Percentiles rank a stretch among this genome's conserved stretches.
These are phyloP conservation scores for Setomelanomma holmii DNA, from an alignment of 2,329 filamentous ascomycete genomes.

Conservation along the genomic window DNA sequence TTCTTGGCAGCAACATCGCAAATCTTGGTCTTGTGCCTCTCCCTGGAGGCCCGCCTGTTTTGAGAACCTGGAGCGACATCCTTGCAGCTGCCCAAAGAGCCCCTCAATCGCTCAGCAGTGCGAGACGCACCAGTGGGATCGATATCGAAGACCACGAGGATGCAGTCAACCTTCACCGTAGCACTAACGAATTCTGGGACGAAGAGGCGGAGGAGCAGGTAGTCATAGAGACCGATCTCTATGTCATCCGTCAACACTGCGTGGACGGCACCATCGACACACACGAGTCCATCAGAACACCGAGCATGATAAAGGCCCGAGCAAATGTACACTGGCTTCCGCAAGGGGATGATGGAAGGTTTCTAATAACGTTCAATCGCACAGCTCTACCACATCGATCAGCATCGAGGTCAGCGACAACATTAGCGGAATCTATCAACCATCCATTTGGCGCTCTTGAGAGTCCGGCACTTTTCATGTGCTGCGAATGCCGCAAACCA, in stretches of 20 bases:
- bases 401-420: background rate
- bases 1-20: constrained; percentile 2
- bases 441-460: background rate
- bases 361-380: constrained; percentile 7
- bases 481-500: background rate
- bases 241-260: constrained; percentile 1
- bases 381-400: constrained; percentile 2
- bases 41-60: background rate
- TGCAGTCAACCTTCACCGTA: background rate
- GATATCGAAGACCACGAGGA: background rate
- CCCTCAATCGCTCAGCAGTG: background rate
- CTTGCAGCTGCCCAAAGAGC: constrained; percentile 4
- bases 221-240: constrained; percentile 4
- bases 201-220: constrained; percentile 1
- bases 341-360: background rate
- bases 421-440: background rate
- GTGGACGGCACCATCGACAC: background rate
- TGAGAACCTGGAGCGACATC: constrained; percentile 10
- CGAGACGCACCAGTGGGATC: background rate
- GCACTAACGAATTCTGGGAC: constrained; percentile 12
- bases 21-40: constrained; percentile 4
- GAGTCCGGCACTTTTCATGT: background rate
- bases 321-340: constrained; percentile 7
- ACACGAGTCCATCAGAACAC: background rate
- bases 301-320: constrained; percentile 4